Evolutionary conservation across 1,139 yeast genomes (phyloP), one percentile per base, ranked within the genome.

Genomic region (Sugiyamaella paludigena): DNA sequence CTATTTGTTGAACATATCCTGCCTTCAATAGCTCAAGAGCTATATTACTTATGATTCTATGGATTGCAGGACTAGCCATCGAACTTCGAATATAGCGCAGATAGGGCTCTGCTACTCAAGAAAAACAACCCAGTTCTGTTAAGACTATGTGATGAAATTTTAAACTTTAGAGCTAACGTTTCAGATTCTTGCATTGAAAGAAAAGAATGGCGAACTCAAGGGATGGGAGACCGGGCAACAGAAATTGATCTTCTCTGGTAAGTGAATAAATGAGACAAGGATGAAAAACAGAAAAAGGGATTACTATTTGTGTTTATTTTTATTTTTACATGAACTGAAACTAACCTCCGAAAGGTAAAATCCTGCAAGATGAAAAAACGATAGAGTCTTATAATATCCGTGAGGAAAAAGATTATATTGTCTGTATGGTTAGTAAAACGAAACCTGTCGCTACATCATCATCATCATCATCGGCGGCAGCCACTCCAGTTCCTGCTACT

Each of bases 241-340:
- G 67, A 92, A 91, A 70, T 80, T 92, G 63, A 96, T 94, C 51
- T 92, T 85, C 68, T 88, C 96, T 1, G 95, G 95, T 63, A 51
- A 4, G 70, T 60, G 24, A 19, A 19, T 19, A n/a, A n/a, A n/a
- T n/a, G n/a, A n/a, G n/a, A 7, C n/a, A 9, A 7, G 26, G 13
- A 12, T 16, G 7, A 15, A 33, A 33, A 33, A 11, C 36, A 33
- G 9, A 12, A 12, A 33, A 15, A 33, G 9, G 13, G 9, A 11
- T 10, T 29, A 29, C 32, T 9, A 29, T 29, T 36, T 10, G 30
- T 24, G 26, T 24, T 16, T 37, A 13, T 16, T 12, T 27, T 10
- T 9, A 24, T 26, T 16, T 11, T n/a, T n/a, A n/a, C n/a, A 28
- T 11, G 19, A 15, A n/a, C 28, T 11, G 15, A 10, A 38, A 2